These are phyloP conservation scores for Penicillium manginii DNA, from an alignment of 495 filamentous ascomycete genomes.

Conservation along the genomic window DNA sequence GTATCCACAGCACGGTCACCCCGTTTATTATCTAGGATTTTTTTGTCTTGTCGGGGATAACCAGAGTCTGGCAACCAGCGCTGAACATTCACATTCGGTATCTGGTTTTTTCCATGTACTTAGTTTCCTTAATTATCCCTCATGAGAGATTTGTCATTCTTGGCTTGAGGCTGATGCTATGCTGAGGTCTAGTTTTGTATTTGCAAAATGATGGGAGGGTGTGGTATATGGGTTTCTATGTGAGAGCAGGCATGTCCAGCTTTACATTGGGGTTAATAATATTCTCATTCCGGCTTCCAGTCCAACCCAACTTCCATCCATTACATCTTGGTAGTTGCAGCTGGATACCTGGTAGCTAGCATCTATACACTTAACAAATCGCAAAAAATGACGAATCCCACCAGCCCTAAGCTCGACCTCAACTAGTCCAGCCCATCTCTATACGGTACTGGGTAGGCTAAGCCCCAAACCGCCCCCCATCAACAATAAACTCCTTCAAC, in stretches of 20 bases:
- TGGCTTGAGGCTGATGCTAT: neutral
- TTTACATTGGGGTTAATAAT: too few relatives aligned
- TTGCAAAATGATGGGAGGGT: too few relatives aligned
- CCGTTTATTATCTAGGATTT: conserved; percentile 31
- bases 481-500: conserved; percentile 68
- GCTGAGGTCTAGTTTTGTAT: conserved; percentile 1
- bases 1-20: conserved; percentile 19
- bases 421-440: too few relatives aligned
- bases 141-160: conserved; percentile 31
- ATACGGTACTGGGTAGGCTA: conserved; percentile 6
- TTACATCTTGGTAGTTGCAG: too few relatives aligned
- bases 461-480: conserved; percentile 47
- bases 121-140: conserved; percentile 46
- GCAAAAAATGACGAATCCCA: too few relatives aligned
- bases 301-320: too few relatives aligned
- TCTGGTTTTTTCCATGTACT: conserved; percentile 42
- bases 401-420: too few relatives aligned
- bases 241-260: too few relatives aligned
- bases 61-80: conserved; percentile 38
- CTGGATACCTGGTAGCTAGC: too few relatives aligned
- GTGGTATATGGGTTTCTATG: too few relatives aligned
- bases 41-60: conserved; percentile 34
- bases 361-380: too few relatives aligned
- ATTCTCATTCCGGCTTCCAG: too few relatives aligned
- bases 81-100: conserved; percentile 20